A percentile compares a stretch with the other conserved stretches of the same genome.
Conservation (phyloP, 2,329 filamentous ascomycete species). For the Fusarium kyushuense region DNA sequence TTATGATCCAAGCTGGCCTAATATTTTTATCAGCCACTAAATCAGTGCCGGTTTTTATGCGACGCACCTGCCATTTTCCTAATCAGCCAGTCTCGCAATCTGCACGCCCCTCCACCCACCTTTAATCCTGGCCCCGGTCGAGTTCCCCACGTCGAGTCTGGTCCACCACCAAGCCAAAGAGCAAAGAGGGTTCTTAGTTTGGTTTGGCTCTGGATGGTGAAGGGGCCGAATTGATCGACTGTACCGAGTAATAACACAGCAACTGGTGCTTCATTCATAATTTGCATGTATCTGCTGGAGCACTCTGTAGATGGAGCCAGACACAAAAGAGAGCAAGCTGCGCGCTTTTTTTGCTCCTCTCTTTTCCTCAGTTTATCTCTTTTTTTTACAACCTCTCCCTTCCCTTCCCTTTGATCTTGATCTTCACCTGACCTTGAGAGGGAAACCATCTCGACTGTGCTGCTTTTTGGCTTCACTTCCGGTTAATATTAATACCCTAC, state of each 20-base stretch:
- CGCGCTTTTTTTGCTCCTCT: constrained; percentile 45
- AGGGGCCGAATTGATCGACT: constrained; percentile 40
- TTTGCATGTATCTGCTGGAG: constrained; percentile 30
- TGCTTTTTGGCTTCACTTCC: constrained; percentile 28
- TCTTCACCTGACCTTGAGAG: constrained; percentile 6
- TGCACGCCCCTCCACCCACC: constrained; percentile 38
- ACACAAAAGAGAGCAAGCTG: constrained; percentile 46
- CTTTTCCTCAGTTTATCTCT: constrained; percentile 11
- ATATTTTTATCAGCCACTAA: too few species aligned
- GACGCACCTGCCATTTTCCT: too few species aligned
- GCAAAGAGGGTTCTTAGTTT: constrained; percentile 36
- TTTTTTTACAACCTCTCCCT: constrained; percentile 11
- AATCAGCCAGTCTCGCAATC: constrained; percentile 11
- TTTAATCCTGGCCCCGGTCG: constrained; percentile 27
- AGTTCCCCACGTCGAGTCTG: constrained; percentile 38
- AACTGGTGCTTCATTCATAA: constrained; percentile 47
- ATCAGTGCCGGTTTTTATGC: too few species aligned
- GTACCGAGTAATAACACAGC: constrained; percentile 27
- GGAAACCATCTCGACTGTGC: constrained; percentile 14
- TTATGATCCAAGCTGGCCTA: too few species aligned
- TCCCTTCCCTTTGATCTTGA: background rate
- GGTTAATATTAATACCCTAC: constrained; percentile 10
- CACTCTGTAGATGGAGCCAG: constrained; percentile 9
- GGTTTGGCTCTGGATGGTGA: constrained; percentile 35
- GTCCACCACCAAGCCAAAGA: constrained; percentile 34